Evolutionary conservation across 2,329 filamentous ascomycete species (phyloP), one percentile per base, ranked within the genome.

Genomic region (Lachnellula arida): DNA sequence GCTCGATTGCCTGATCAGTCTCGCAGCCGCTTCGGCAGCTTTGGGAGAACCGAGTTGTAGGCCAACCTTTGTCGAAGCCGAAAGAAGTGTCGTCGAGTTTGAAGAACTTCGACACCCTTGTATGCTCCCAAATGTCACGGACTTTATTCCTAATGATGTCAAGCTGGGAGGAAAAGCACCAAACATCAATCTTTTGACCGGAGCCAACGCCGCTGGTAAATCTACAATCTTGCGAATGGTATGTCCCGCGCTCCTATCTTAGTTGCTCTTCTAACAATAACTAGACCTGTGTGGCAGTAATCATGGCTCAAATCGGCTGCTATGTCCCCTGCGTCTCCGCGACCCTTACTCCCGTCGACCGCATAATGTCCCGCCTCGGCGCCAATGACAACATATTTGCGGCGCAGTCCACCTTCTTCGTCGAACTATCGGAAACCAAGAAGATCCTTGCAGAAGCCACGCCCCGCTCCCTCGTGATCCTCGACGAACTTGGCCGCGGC

Each of bases 371-470:
- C 9, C 90, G 94, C 46, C 84, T 99, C 0, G 94, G 94, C 9
- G 94, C 94, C 48, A 96, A 97, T 68, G 94, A 99, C 82, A 97
- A 97, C 73, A 99, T 99, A 66, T 97, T 99, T 70, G 94, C 93
- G 1, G 90, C 93, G 0, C 94, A 99, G 72, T 96, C 90, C 14
- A 99, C 94, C 2, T 99, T 99, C 78, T 97, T 99, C 68, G 93
- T 99, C 28, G 94, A 99, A 73, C 78, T 99, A 2, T 92, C 91
- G 0, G 94, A 99, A 72, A 99, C 94, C 0, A 96, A 97, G 77
- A 97, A 97, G 78, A 99, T 99, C 50, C 80, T 99, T 0, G 85
- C 90, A 0, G 94, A 97, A 74, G 94, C 94, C 0, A 97, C 93
- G 0, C 88, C 93, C 0, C 89, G 93, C 11, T 97, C 91, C 0